These are phyloP conservation scores for Albophoma yamanashiensis DNA, from an alignment of 2,329 filamentous ascomycete genomes.

Conservation along the genomic window DNA sequence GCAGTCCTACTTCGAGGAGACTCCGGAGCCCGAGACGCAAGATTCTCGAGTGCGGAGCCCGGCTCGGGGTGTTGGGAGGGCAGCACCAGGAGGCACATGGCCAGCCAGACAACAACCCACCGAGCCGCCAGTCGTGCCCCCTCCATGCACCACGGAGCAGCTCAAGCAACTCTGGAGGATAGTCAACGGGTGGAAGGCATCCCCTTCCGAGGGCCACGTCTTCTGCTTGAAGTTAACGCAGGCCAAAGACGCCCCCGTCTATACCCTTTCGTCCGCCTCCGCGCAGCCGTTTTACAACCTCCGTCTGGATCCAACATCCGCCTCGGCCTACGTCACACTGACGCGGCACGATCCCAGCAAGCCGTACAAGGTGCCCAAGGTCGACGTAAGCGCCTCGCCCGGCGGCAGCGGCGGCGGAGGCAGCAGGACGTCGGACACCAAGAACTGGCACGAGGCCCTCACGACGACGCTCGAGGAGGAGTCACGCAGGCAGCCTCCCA, in stretches of 20 bases:
- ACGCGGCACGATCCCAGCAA: conserved; percentile 50
- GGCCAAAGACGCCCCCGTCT: conserved; percentile 51
- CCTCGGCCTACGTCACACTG: conserved; percentile 49
- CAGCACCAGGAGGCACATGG: conserved; percentile 7
- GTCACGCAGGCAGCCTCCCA: conserved; percentile 39
- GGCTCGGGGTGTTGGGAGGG: conserved; percentile 3
- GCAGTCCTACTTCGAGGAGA: conserved; percentile 39
- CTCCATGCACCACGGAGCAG: conserved; percentile 47
- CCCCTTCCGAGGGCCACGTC: conserved; percentile 43
- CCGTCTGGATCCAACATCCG: conserved; percentile 51
- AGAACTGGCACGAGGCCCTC: conserved; percentile 47
- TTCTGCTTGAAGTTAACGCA: conserved; percentile 48
- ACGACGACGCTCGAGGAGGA: conserved; percentile 47
- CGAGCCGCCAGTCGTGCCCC: conserved; percentile 34
- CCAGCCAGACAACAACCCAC: conserved; percentile 20
- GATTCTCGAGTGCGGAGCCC: conserved; percentile 10
- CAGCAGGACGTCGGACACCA: conserved; percentile 23
- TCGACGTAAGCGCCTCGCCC: conserved; percentile 11
- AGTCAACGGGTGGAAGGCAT: conserved; percentile 58
- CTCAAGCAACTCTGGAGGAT: conserved; percentile 59
- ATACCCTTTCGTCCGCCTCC: conserved; percentile 48
- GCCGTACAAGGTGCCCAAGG: conserved; percentile 34
- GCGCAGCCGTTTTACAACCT: conserved; percentile 58
- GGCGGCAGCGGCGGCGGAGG: conserved; percentile 13
- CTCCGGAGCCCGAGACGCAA: background rate